A percentile compares a stretch with the other conserved stretches of the same genome.
These are phyloP conservation scores for Fagopyrum esculentum DNA, from an alignment of 148 eudicot genomes.

Conservation along the genomic window DNA sequence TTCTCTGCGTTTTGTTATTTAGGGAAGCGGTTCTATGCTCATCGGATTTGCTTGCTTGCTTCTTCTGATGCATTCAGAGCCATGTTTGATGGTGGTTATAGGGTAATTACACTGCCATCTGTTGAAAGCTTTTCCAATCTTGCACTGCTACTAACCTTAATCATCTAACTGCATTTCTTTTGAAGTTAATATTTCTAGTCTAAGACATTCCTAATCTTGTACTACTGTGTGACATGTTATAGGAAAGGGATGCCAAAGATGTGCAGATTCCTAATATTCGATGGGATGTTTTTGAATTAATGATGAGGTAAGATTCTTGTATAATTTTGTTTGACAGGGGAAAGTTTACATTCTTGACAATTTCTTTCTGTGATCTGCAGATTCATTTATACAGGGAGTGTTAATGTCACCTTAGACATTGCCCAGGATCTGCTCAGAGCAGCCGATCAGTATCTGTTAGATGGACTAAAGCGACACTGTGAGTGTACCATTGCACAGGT, in stretches of 20 bases:
- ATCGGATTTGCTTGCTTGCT: slow-evolving; percentile 83
- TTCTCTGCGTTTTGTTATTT: not conserved
- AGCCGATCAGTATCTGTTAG: slow-evolving; percentile 87
- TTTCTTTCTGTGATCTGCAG: slow-evolving; percentile 27
- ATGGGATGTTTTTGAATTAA: slow-evolving; percentile 88
- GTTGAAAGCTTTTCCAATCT: not conserved
- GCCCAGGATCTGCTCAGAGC: slow-evolving; percentile 87
- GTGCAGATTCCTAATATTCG: slow-evolving; percentile 82
- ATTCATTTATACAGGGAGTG: slow-evolving; percentile 85
- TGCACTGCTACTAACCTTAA: not conserved
- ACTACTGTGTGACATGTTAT: slow-evolving; percentile 1
- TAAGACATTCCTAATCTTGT: not conserved
- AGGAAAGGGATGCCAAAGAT: slow-evolving; percentile 81
- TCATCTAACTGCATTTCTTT: not conserved
- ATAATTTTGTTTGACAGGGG: not conserved
- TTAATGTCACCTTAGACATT: slow-evolving; percentile 50
- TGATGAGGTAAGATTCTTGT: slow-evolving; percentile 63
- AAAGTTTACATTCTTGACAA: not conserved
- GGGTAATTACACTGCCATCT: slow-evolving; percentile 39
- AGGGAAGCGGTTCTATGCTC: slow-evolving; percentile 82
- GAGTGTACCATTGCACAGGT: slow-evolving; percentile 85
- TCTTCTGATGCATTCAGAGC: slow-evolving; percentile 86
- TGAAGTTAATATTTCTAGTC: not conserved
- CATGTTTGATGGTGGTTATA: slow-evolving; percentile 95
- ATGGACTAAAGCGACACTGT: slow-evolving; percentile 81